phyloP scores from a whole-genome alignment of 164 flowering plant species.

The Macadamia integrifolia region DNA sequence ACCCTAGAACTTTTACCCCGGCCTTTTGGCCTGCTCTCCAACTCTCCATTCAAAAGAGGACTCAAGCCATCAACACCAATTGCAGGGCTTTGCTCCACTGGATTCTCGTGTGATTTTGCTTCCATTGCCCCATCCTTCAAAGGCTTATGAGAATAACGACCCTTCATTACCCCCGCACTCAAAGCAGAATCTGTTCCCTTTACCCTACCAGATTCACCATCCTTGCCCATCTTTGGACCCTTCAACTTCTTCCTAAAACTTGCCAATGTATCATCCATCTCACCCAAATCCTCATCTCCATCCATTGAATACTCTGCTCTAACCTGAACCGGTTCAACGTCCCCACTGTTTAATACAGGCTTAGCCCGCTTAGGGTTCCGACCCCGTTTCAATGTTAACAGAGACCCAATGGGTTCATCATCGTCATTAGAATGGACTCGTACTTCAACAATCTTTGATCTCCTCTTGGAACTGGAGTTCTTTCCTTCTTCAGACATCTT shows the following conservation, averaged over 20 bases:
- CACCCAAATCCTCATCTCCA: conserved; percentile 36
- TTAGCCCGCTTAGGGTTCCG: conserved; percentile 43
- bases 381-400: conserved; percentile 44
- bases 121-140: conserved; percentile 14
- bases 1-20: conserved; percentile 23
- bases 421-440: conserved; percentile 47
- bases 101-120: conserved; percentile 13
- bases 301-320: conserved; percentile 21
- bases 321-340: conserved; percentile 22
- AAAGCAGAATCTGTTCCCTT: conserved; percentile 15
- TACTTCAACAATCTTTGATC: conserved; percentile 22
- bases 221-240: conserved; percentile 48
- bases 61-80: conserved; percentile 22
- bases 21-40: conserved; percentile 16
- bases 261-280: conserved; percentile 73
- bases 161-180: conserved; percentile 9
- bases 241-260: conserved; percentile 61
- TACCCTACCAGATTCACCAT: conserved; percentile 22
- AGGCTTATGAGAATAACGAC: conserved; percentile 3
- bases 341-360: conserved; percentile 22
- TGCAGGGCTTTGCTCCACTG: conserved; percentile 15
- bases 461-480: conserved; percentile 30
- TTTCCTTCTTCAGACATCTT: conserved; percentile 40
- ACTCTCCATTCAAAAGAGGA: conserved; percentile 8
- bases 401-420: conserved; percentile 57